A percentile compares a stretch with the other conserved stretches of the same genome.
Conservation (phyloP, 1,284 basidiomycete genomes). For the Leccinum insolens region DNA sequence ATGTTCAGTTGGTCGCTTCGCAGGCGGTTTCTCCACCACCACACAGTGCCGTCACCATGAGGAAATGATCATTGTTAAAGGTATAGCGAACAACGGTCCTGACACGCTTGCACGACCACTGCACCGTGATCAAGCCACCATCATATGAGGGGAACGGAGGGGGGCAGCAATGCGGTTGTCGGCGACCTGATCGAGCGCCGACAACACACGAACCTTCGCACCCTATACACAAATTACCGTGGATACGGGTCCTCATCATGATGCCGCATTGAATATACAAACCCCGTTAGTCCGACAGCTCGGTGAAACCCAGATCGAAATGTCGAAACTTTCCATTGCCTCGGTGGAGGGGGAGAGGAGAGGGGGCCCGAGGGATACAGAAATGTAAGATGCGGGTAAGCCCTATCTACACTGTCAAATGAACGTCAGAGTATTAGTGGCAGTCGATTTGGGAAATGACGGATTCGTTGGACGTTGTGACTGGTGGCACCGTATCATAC, state of each 20-base stretch:
- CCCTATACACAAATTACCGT: not conserved
- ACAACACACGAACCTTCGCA: not conserved
- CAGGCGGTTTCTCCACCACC: not conserved
- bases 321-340: not conserved
- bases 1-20: not conserved
- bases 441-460: not conserved
- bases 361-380: not conserved
- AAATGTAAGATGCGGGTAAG: not conserved
- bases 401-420: not conserved
- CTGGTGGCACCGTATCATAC: not conserved
- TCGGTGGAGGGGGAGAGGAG: not conserved
- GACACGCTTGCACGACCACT: not conserved
- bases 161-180: not conserved
- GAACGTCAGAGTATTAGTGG: not conserved
- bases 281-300: not conserved
- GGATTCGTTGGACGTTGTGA: not conserved
- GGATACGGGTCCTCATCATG: not conserved
- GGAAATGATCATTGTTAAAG: not conserved
- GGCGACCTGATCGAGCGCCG: slow-evolving; percentile 1
- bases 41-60: not conserved
- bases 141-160: not conserved
- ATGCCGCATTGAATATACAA: not conserved
- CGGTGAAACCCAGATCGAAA: slow-evolving; percentile 2
- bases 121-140: not conserved
- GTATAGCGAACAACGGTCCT: not conserved